phyloP scores from a whole-genome alignment of 805 yeast species.

The Jamesozyma piceae region DNA sequence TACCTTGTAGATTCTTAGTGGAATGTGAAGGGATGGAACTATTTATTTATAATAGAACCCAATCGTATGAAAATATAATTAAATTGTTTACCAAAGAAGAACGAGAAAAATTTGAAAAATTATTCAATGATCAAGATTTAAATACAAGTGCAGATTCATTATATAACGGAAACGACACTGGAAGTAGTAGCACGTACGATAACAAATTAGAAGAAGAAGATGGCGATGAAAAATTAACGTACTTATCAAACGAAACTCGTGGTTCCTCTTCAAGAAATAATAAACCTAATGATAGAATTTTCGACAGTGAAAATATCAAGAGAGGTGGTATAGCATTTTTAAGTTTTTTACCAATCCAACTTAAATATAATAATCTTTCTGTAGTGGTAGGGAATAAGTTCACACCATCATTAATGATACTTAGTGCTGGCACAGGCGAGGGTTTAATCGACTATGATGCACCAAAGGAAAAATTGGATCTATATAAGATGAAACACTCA shows the following conservation, averaged over 20 bases:
- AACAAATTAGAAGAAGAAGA: constrained; percentile 1
- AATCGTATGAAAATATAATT: constrained; percentile 62
- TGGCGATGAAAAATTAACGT: neutral
- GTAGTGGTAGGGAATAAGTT: constrained; percentile 69
- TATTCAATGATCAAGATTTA: constrained; percentile 14
- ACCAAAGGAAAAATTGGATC: constrained; percentile 46
- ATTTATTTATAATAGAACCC: constrained; percentile 71
- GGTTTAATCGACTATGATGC: constrained; percentile 51
- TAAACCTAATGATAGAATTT: constrained; percentile 14
- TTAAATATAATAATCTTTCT: constrained; percentile 57
- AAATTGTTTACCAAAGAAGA: constrained; percentile 26
- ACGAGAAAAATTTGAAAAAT: constrained; percentile 13
- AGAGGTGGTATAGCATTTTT: constrained; percentile 12
- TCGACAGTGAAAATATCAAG: constrained; percentile 8
- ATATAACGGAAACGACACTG: neutral
- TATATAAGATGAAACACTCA: constrained; percentile 40
- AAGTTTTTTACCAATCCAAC: constrained; percentile 50
- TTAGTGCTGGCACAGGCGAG: constrained; percentile 44
- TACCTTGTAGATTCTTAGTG: constrained; percentile 49
- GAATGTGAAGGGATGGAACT: constrained; percentile 71
- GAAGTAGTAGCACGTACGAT: neutral
- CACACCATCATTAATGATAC: constrained; percentile 64
- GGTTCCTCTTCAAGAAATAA: constrained; percentile 2
- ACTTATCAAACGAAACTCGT: constrained; percentile 1
- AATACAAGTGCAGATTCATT: constrained; percentile 1